Conservation (phyloP, 768 basidiomycete genomes). For the Tephrocybe sp. region DNA sequence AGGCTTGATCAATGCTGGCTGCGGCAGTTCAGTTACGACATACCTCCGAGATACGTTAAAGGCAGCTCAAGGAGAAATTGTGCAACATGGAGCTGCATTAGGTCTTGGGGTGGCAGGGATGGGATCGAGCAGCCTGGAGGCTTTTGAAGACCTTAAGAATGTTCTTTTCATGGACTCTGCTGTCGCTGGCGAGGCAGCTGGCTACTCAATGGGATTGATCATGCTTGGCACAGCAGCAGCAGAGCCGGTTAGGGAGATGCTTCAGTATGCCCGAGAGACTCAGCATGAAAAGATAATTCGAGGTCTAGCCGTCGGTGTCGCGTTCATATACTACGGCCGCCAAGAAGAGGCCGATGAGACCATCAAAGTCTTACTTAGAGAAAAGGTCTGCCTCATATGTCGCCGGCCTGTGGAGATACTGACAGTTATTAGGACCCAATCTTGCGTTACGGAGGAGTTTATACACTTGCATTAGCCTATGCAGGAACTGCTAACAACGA, state of each 20-base stretch:
- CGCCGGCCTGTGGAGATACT: background rate
- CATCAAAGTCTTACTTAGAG: constrained; percentile 72
- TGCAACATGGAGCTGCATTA: constrained; percentile 96
- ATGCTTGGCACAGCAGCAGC: constrained; percentile 93
- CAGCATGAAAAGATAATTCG: constrained; percentile 99
- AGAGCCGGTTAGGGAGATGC: constrained; percentile 88
- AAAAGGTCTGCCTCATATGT: constrained; percentile 61
- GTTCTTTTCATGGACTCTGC: constrained; percentile 93
- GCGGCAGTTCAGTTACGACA: constrained; percentile 72
- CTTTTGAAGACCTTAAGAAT: constrained; percentile 90
- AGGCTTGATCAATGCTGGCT: constrained; percentile 92
- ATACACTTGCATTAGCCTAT: constrained; percentile 94
- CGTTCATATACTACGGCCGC: constrained; percentile 89
- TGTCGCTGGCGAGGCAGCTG: constrained; percentile 92
- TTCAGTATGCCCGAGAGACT: constrained; percentile 94
- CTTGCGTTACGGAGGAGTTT: constrained; percentile 95
- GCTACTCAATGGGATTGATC: constrained; percentile 96
- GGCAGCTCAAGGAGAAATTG: constrained; percentile 76
- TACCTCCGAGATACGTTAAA: constrained; percentile 83
- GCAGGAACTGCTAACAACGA: constrained; percentile 95
- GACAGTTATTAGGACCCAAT: constrained; percentile 77
- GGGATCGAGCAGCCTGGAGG: constrained; percentile 85
- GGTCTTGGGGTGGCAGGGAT: constrained; percentile 96
- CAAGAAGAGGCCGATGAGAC: constrained; percentile 92
- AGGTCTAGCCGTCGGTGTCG: constrained; percentile 88